Evolutionary conservation across 2,329 filamentous ascomycete genomes (phyloP), one percentile per base, ranked within the genome.

Genomic region (Cucurbitaria berberidis): DNA sequence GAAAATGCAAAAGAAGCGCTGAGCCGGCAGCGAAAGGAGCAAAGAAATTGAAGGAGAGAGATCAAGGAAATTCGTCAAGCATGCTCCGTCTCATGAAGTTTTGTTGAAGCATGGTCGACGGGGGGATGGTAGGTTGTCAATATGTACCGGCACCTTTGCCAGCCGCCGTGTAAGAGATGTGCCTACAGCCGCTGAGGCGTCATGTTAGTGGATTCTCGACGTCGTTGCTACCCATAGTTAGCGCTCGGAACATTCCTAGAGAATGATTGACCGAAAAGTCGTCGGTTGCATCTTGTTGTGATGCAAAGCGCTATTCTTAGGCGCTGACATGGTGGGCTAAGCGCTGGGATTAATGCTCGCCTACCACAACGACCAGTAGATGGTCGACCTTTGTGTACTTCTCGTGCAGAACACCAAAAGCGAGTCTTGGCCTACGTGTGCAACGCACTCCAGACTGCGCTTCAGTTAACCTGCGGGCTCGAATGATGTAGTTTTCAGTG

Each of bases 101-200:
- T 53, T 54, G 64, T 64, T 65, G 61, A 67, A 57, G 61, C 63
- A 65, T 60, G 57, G 51, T 57, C 44, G 53, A 45, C 54, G 49
- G 51, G 40, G 36, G 60, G 63, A 60, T 68, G 65, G 67, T 68
- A 70, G 66, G 67, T 59, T 66, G 57, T 64, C 59, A 66, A 72
- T 74, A 74, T 72, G 71, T 73, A 73, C 59, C 63, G 58, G 57
- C 57, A 59, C 46, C 35, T 50, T 48, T 62, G 60, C 60, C 63
- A 69, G 57, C 62, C 68, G 66, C 67, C 63, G 55, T 60, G 69
- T 69, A 62, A 60, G 55, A 65, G 61, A 56, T 55, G 53, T 62
- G 67, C 67, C 55, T 62, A 62, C 66, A 75, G 61, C 66, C 72
- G 72, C 72, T 62, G 71, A 70, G 69, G 70, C 72, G 69, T 68